These are phyloP conservation scores for Mycena sp. DNA, from an alignment of 1,284 basidiomycete species.

Conservation along the genomic window DNA sequence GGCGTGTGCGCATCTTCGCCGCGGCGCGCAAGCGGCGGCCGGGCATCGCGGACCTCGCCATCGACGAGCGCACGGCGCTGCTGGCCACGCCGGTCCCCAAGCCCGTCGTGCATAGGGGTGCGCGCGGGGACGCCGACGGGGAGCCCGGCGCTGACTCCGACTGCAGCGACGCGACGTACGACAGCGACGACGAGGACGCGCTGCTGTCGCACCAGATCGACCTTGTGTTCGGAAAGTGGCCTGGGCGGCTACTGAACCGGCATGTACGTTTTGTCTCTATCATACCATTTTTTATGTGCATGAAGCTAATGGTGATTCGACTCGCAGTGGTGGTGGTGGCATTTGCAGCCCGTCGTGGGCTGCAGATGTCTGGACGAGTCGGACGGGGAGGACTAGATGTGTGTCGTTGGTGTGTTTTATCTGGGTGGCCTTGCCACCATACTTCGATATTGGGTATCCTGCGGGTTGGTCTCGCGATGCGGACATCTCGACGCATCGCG, in stretches of 20 bases:
- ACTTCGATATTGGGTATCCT: too few species aligned
- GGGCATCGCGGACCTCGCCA: conserved; percentile 3
- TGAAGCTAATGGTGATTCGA: conserved; percentile 18
- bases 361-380: conserved; percentile 56
- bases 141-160: too few species aligned
- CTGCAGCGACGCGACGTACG: conserved; percentile 14
- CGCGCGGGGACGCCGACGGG: too few species aligned
- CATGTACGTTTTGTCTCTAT: conserved; percentile 59
- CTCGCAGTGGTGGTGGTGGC: conserved; percentile 83
- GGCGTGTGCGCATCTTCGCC: conserved; percentile 56
- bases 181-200: conserved; percentile 39
- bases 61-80: conserved; percentile 7
- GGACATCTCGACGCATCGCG: too few species aligned
- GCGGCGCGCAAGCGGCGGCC: conserved; percentile 15
- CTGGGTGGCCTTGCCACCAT: too few species aligned
- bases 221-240: conserved; percentile 71
- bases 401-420: neutral
- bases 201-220: conserved; percentile 54
- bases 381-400: conserved; percentile 35
- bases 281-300: conserved; percentile 16
- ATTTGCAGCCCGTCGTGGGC: conserved; percentile 67
- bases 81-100: too few species aligned
- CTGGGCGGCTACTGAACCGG: conserved; percentile 68
- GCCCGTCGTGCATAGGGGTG: too few species aligned
- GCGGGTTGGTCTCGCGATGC: too few species aligned